Conservation (phyloP, 2,329 filamentous ascomycete species). For the Ophiostoma tasmaniense region DNA sequence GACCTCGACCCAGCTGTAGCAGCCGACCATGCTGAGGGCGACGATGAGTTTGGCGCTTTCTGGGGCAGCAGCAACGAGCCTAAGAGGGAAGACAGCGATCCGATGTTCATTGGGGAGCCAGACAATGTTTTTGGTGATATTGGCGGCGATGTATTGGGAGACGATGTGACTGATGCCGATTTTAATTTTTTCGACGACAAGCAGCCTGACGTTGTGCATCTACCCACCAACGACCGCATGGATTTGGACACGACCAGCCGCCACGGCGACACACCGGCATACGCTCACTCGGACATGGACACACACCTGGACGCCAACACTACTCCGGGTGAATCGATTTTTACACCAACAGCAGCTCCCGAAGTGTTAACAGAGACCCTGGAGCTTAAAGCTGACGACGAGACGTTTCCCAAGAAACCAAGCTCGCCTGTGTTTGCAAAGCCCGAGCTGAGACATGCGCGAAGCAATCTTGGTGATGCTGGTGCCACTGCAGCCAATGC, state of each 20-base stretch:
- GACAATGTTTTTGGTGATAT: slow-evolving; percentile 61
- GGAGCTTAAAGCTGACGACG: neutral
- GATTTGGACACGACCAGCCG: slow-evolving; percentile 9
- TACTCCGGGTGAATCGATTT: neutral
- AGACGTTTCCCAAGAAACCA: slow-evolving; percentile 4
- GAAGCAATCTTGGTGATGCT: slow-evolving; percentile 42
- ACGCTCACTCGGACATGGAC: neutral
- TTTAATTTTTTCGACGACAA: slow-evolving; percentile 81
- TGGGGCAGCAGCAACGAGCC: slow-evolving; percentile 38
- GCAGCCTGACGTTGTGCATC: slow-evolving; percentile 6
- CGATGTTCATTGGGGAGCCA: slow-evolving; percentile 36
- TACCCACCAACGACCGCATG: slow-evolving; percentile 12
- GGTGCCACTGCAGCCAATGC: neutral
- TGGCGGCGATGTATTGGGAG: slow-evolving; percentile 61
- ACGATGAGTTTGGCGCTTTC: slow-evolving; percentile 29
- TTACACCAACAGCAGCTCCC: neutral
- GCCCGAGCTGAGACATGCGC: slow-evolving; percentile 50
- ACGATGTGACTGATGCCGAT: slow-evolving; percentile 73
- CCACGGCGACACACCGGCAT: neutral
- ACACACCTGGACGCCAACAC: neutral
- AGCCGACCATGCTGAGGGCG: slow-evolving; percentile 19
- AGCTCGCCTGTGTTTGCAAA: slow-evolving; percentile 43
- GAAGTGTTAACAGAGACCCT: neutral
- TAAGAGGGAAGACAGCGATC: slow-evolving; percentile 38
- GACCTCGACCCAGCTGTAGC: slow-evolving; percentile 32